phyloP scores from a whole-genome alignment of 139 green algal genomes.

The Volvox reticuliferus region DNA sequence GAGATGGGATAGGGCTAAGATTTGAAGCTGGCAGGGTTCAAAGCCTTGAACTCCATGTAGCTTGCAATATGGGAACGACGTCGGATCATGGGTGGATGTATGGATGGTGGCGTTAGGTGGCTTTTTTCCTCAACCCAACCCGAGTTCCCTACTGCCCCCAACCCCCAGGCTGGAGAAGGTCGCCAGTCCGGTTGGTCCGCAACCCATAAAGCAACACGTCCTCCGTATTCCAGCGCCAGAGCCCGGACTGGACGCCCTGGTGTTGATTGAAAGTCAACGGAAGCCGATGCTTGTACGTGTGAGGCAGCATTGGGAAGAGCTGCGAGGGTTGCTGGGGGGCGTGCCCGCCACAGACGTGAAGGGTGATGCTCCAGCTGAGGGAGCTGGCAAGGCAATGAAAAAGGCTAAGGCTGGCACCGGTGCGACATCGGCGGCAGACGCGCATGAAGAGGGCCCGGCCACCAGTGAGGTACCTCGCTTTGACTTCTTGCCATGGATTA shows the following conservation, averaged over 20 bases:
- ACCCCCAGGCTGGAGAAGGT: not conserved
- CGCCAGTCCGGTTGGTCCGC: too few species aligned
- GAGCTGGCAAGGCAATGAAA: not conserved
- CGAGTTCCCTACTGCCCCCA: not conserved
- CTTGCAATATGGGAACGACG: not conserved
- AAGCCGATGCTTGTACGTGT: constrained; percentile 21
- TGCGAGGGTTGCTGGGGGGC: not conserved
- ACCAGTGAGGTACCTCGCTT: not conserved
- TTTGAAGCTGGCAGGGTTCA: not conserved
- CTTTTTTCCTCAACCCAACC: not conserved
- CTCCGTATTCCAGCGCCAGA: not conserved
- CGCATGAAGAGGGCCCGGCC: not conserved
- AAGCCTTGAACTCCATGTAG: not conserved
- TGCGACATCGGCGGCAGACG: not conserved
- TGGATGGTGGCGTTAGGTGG: too few species aligned
- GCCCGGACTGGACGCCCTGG: not conserved
- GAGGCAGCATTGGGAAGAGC: not conserved
- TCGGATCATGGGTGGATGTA: too few species aligned
- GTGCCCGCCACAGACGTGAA: not conserved
- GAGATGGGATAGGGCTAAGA: not conserved
- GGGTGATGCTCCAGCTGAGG: not conserved
- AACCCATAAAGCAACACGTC: not conserved
- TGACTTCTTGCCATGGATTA: constrained; percentile 2
- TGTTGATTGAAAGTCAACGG: not conserved
- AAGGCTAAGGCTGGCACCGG: not conserved